Evolutionary conservation across 2,329 filamentous ascomycete species (phyloP).

Genomic region (Colletotrichum phormii): DNA sequence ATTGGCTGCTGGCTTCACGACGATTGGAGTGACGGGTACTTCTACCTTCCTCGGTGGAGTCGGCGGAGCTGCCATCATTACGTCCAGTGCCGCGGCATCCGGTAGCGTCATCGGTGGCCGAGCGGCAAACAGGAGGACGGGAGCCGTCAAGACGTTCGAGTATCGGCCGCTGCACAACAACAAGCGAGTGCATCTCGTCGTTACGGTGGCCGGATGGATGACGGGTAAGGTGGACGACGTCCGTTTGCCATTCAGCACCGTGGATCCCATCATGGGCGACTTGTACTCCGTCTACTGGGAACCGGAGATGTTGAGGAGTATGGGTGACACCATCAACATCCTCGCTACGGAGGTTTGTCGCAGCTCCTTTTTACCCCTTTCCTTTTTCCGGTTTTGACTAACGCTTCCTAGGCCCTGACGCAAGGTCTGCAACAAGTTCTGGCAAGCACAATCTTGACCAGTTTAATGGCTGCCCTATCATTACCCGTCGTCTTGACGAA

Average conservation of each 20-base stretch:
- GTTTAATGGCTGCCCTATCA: constrained; percentile 92
- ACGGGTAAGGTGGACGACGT: constrained; percentile 98
- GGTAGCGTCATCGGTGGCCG: constrained; percentile 87
- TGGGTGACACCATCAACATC: constrained; percentile 99
- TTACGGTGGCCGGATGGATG: constrained; percentile 98
- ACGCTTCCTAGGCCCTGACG: constrained; percentile 87
- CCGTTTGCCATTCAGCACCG: constrained; percentile 92
- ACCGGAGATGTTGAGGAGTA: constrained; percentile 96
- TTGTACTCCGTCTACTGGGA: constrained; percentile 98
- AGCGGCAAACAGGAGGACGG: constrained; percentile 88
- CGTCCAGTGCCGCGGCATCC: constrained; percentile 86
- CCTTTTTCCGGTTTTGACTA: no score
- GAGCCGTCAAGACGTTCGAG: constrained; percentile 95
- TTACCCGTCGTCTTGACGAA: constrained; percentile 94
- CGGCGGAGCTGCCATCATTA: constrained; percentile 93
- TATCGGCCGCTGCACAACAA: constrained; percentile 98
- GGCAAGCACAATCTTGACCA: constrained; percentile 87
- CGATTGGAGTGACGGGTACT: constrained; percentile 92
- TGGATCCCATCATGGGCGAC: constrained; percentile 98
- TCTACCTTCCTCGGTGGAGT: constrained; percentile 89
- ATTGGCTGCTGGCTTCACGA: constrained; percentile 93
- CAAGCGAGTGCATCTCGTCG: constrained; percentile 94
- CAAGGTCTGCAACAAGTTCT: constrained; percentile 96
- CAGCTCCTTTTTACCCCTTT: no score
- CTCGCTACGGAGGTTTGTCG: constrained; percentile 89